Conservation (phyloP, 1,139 yeast species). For the Yamadazyma aaseri region DNA sequence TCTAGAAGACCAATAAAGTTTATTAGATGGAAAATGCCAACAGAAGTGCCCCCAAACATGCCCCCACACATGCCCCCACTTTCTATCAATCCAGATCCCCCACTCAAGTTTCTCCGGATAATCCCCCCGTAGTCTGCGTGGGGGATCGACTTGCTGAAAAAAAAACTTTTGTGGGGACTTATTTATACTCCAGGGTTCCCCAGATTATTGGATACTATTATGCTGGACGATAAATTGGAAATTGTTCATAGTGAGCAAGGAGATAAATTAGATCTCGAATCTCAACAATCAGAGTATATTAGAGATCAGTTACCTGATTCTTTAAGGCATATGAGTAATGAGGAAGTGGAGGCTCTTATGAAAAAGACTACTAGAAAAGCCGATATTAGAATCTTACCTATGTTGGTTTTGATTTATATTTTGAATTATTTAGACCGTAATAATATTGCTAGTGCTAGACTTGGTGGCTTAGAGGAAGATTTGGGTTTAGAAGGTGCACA, state of each 20-base stretch:
- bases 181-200: conserved; percentile 1
- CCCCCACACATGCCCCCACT: too few relatives aligned
- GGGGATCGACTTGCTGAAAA: background rate
- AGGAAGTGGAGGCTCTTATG: conserved; percentile 39
- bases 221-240: conserved; percentile 6
- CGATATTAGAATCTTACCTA: conserved; percentile 55
- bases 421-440: conserved; percentile 58
- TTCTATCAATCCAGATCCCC: too few relatives aligned
- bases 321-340: conserved; percentile 30
- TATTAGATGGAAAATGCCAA: too few relatives aligned
- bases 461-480: conserved; percentile 56
- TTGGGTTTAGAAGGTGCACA: conserved; percentile 47
- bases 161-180: background rate
- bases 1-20: too few relatives aligned
- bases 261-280: conserved; percentile 1
- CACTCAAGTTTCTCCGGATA: conserved; percentile 1
- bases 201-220: conserved; percentile 7
- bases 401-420: conserved; percentile 51
- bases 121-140: conserved; percentile 1
- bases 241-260: conserved; percentile 7
- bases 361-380: conserved; percentile 44
- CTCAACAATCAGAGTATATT: conserved; percentile 1
- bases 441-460: conserved; percentile 60
- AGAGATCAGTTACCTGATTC: conserved; percentile 29
- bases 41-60: too few relatives aligned